Base-by-base conservation (phyloP, 257 asterid genomes). In the Nicotiana obtusifolia region DNA sequence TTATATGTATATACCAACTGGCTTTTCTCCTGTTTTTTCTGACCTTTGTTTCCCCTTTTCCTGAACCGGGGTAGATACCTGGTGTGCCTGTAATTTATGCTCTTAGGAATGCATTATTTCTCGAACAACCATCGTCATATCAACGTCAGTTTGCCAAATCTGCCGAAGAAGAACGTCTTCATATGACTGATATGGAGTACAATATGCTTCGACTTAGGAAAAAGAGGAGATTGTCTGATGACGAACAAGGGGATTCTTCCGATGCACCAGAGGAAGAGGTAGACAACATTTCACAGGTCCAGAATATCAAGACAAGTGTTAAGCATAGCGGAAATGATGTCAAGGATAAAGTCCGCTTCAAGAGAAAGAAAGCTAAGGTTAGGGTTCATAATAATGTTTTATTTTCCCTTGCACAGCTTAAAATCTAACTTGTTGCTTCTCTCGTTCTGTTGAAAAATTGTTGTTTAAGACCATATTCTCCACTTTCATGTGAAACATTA, bases 41-140 rank as follows among this genome's bases (percentile, higher is more conserved):
- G 28, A 49, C 66, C 62, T 64, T 65, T 52, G 9, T 71, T 47
- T 64, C 35, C 26, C 60, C 83, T 83, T 76, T 53, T 76, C 80
- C 41, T 73, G 61, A 73, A 24, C 79, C 2, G 60, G 61, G 80
- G 81, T 92, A 94, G 98, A 87, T 96, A 85, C 98, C 98, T 79
- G 98, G 98, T 56, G 98, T 96, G 49, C 99, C 99, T 14, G 31
- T 90, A 52, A 76, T 94, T 53, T 92, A 88, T 86, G 97, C 85
- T 76, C 97, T 94, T 66, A 84, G 97, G 84, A 93, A 96, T 86
- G 91, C 98, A 65, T 93, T 94, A 56, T 91, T 92, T 84, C 89
- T 96, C 33, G 98, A 96, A 81, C 84, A 82, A n/a, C 99, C 99
- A 22, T 96, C 99, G 22, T 80, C 91, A 76, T 73, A 76, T 59